Base-by-base conservation (phyloP, 352 stramenopile species). In the Globisporangium echinulatum region DNA sequence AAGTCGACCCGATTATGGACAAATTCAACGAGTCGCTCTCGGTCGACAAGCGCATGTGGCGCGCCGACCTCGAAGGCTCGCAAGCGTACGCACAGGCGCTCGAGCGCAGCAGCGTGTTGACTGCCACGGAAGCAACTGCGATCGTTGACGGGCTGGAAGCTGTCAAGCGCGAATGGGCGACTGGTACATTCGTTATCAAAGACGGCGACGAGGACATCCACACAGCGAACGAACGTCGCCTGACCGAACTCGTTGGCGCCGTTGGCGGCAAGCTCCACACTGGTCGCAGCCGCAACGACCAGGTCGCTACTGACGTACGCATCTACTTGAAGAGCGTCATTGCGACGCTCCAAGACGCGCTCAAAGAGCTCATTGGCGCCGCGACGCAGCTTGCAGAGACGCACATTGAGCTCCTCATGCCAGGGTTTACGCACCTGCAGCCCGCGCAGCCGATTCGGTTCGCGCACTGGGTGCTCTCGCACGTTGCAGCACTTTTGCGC, bases 21-120 rank as follows among this genome's bases (percentile, higher is more conserved):
- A 99, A 99, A 79, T 99, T 99, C 73, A 99, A 99, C 80, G 96
- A 98, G 72, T 98, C 88, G 63, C 87, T 99, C 44, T 79, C 70
- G 11, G 97, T 99, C 59, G 97, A 99, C 82, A 91, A 98, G 76
- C 88, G 94, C 76, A 98, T 99, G 93, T 98, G 94, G 94, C 70
- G 71, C 15, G 93, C 98, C 62, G 97, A 99, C 72, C 81, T 99
- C 66, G 75, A 90, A 57, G 97, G 97, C 59, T 97, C 82, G 60
- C 89, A 98, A 68, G 95, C 96, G 9, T 99, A 99, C 71, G 96
- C 97, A 19, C 94, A 86, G 58, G 90, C 87, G 19, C 69, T 96
- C 36, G 59, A 85, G 52, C 84, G 88, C 63, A 96, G 92, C 49
- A 92, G 93, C 52, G 97, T 99, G 62, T 77, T 99, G 58, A 97